Conservation (phyloP, 345 rosid genomes). For the Rhodamnia rubescens region DNA sequence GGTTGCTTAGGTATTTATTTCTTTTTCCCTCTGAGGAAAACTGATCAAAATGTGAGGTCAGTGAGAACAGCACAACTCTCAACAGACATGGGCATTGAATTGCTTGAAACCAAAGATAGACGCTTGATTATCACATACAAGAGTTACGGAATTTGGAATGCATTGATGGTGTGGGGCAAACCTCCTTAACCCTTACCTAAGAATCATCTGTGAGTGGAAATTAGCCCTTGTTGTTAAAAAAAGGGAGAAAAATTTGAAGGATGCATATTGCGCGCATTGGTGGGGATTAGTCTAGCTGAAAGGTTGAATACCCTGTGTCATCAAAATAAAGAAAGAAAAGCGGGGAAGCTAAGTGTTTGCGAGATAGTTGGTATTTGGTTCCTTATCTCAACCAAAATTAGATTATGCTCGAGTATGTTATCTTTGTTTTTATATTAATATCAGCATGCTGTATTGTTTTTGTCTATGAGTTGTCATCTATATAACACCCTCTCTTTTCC, state of each 20-base stretch:
- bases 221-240: not conserved
- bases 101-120: not conserved
- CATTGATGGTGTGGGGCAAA: not conserved
- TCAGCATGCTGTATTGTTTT: not conserved
- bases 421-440: not conserved
- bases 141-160: not conserved
- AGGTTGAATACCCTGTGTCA: not conserved
- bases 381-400: not conserved
- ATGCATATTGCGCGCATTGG: not conserved
- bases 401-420: not conserved
- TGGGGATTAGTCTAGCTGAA: not conserved
- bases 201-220: not conserved
- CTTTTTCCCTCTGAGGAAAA: not conserved
- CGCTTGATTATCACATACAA: not conserved
- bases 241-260: not conserved
- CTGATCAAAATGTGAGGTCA: not conserved
- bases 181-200: not conserved
- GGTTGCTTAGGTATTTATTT: not conserved
- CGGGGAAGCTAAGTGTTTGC: not conserved
- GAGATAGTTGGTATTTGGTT: not conserved
- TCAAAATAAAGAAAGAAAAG: not conserved
- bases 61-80: not conserved
- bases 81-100: not conserved
- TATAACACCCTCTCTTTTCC: slow-evolving; percentile 5
- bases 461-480: not conserved